Evolutionary conservation across 495 filamentous ascomycete genomes (phyloP), one percentile per base, ranked within the genome.

Genomic region (Pyronema omphalodes): DNA sequence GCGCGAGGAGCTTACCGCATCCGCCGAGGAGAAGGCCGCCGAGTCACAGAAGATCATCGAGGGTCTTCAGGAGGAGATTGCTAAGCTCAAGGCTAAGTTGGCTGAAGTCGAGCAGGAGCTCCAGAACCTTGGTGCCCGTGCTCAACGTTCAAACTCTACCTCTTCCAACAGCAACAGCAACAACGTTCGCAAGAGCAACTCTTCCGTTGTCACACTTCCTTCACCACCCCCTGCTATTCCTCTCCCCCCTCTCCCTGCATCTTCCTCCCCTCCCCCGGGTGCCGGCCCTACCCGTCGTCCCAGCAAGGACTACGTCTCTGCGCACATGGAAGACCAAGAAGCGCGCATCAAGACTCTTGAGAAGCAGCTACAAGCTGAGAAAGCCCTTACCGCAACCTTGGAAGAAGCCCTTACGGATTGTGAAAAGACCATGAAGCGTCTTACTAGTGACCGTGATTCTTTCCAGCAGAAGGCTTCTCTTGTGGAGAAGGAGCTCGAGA

Each of bases 371-470:
- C 83, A 82, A 56, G 88, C 93, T 23, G 91, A 98, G 72, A 94
- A 93, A 67, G 89, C 96, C 64, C 80, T 98, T 23, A 96, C 89
- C 5, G 78, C 83, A 15, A 94, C 88, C 34, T 74, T 98, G 35
- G 91, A 98, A 65, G 89, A 96, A 69, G 93, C 91, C 19, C 75
- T 98, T 40, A 86, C 85, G 6, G 93, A 96, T 62, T 80, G 96
- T 14, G 91, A 98, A 68, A 93, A 88, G 73, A 69, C 71, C 35
- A 66, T 66, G 63, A 66, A 66, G 33, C 55, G 59, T 9, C 35
- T 66, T 17, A 66, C 59, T 12, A 65, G 69, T 12, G 91, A 98
- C 64, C 78, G 82, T 66, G 88, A 96, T n/a, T 76, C 72, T 37
- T 94, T 88, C 81, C 86, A 83, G 67, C 84, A 82, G 70, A 86